Conservation (phyloP, 2,329 filamentous ascomycete species). For the Alternaria novae-zelandiae region DNA sequence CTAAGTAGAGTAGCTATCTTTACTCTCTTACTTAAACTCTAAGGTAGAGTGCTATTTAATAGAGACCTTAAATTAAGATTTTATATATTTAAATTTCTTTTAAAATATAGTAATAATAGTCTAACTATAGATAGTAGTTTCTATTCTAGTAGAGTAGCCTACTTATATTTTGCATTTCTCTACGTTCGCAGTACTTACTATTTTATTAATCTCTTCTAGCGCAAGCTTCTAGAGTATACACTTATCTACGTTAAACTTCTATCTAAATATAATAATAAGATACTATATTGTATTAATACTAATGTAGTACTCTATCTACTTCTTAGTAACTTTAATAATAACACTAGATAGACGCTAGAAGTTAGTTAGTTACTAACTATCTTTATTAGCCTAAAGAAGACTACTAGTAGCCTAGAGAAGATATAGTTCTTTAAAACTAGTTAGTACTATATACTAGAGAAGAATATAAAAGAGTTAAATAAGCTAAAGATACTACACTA, state of each 20-base stretch:
- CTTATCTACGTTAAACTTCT: not conserved
- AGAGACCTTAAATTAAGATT: not conserved
- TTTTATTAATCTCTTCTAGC: not conserved
- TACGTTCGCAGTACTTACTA: not conserved
- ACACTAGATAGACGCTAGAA: too few relatives aligned
- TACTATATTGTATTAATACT: not conserved
- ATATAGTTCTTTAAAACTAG: too few relatives aligned
- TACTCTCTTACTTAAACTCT: not conserved
- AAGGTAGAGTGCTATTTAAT: not conserved
- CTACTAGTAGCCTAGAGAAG: too few relatives aligned
- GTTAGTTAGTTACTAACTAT: too few relatives aligned
- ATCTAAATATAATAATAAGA: not conserved
- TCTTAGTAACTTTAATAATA: too few relatives aligned
- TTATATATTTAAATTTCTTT: not conserved
- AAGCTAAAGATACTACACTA: too few relatives aligned
- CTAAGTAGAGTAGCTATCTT: not conserved
- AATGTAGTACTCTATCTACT: too few relatives aligned
- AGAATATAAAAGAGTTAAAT: too few relatives aligned
- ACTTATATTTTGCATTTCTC: not conserved
- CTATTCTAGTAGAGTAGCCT: not conserved
- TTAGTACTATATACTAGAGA: too few relatives aligned
- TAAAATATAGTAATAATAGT: not conserved
- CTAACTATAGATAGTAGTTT: not conserved
- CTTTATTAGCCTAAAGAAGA: too few relatives aligned
- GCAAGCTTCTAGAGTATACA: not conserved